Conservation (phyloP, 192 early-diverging fungal genomes). For the Coemansia sp. region DNA sequence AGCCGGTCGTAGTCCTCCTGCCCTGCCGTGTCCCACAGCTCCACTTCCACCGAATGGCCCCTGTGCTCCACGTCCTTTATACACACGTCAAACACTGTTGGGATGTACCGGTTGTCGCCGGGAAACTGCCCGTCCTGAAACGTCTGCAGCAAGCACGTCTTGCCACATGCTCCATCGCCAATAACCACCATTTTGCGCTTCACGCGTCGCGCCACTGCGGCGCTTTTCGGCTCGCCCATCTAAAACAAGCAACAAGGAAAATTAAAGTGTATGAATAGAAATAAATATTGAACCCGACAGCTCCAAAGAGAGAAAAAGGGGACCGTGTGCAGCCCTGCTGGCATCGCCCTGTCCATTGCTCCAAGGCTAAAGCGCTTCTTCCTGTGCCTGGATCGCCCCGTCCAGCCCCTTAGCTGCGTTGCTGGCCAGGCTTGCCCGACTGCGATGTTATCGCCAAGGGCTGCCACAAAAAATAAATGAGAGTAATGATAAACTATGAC, state of each 20-base stretch:
- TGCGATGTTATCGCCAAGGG: too few species aligned
- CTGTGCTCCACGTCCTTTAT: constrained; percentile 85
- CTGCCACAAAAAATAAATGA: neutral
- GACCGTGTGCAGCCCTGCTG: too few species aligned
- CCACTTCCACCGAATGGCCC: constrained; percentile 80
- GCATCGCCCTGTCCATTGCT: too few species aligned
- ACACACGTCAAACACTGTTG: constrained; percentile 94
- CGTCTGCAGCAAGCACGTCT: constrained; percentile 83
- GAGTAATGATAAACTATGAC: neutral
- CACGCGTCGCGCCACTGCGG: neutral
- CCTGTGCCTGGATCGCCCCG: too few species aligned
- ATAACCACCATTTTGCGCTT: constrained; percentile 80
- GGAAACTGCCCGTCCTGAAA: constrained; percentile 84
- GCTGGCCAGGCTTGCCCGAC: too few species aligned
- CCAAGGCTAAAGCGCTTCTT: too few species aligned
- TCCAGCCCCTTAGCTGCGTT: too few species aligned
- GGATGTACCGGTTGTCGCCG: constrained; percentile 58
- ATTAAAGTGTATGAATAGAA: neutral
- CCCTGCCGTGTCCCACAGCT: constrained; percentile 96
- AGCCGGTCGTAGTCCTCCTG: constrained; percentile 97
- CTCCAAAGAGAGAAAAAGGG: neutral
- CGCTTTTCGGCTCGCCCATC: neutral
- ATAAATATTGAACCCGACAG: too few species aligned
- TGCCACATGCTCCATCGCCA: constrained; percentile 92
- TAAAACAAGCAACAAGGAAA: too few species aligned